Conservation (phyloP, 768 basidiomycete species). For the Termitomyces bulborhizus region DNA sequence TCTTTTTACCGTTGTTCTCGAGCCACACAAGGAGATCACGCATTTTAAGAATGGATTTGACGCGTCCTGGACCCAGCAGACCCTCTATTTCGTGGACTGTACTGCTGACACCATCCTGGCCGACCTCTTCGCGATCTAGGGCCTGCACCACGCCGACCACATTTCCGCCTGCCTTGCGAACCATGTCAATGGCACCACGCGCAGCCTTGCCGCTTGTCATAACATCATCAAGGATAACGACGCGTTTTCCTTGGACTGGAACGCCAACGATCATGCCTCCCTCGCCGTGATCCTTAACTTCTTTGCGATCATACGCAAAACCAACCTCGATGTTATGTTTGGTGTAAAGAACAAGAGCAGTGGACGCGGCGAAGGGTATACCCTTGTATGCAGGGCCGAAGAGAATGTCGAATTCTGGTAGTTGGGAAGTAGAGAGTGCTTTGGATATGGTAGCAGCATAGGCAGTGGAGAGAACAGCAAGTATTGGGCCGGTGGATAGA, state of each 20-base stretch:
- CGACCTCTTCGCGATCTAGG: conserved; percentile 84
- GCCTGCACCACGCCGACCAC: conserved; percentile 87
- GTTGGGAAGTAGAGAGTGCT: conserved; percentile 29
- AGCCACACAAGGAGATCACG: conserved; percentile 82
- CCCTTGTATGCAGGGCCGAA: conserved; percentile 99
- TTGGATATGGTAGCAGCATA: conserved; percentile 76
- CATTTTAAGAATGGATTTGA: conserved; percentile 81
- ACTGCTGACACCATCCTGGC: conserved; percentile 57
- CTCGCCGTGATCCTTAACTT: conserved; percentile 94
- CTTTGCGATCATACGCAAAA: conserved; percentile 92
- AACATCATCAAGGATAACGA: conserved; percentile 93
- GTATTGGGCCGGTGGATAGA: conserved; percentile 76
- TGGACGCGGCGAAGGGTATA: conserved; percentile 86
- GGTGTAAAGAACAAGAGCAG: conserved; percentile 68
- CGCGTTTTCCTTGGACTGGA: conserved; percentile 69
- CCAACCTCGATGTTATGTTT: conserved; percentile 60
- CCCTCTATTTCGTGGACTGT: conserved; percentile 81
- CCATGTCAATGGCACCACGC: conserved; percentile 72
- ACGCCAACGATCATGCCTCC: conserved; percentile 90
- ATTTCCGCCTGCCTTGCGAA: conserved; percentile 62
- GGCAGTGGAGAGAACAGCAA: conserved; percentile 69
- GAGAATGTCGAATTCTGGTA: conserved; percentile 67
- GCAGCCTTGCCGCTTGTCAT: conserved; percentile 92
- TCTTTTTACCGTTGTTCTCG: conserved; percentile 55
- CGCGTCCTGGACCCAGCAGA: conserved; percentile 63